A percentile compares a stretch with the other conserved stretches of the same genome.
Evolutionary conservation across 1,284 basidiomycete genomes (phyloP).

Genomic region (Heterobasidion irregulare): DNA sequence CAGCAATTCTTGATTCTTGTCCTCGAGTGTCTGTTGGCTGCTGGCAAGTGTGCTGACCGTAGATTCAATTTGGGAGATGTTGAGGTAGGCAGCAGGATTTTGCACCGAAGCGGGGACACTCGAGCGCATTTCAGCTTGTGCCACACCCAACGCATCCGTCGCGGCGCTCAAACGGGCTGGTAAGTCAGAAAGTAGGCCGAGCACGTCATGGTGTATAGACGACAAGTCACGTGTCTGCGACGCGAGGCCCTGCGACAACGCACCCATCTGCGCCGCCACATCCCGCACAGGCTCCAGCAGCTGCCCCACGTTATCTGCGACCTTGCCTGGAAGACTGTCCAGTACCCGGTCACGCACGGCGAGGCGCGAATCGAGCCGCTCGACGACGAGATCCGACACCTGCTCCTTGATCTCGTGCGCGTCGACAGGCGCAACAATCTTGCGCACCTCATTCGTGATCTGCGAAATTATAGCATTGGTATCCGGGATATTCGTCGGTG

Average conservation of each 20-base stretch:
- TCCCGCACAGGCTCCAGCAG: constrained; percentile 39
- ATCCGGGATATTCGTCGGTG: constrained; percentile 36
- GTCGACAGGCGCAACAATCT: constrained; percentile 65
- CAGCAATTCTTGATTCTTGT: constrained; percentile 40
- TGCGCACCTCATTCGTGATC: constrained; percentile 58
- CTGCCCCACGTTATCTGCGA: constrained; percentile 43
- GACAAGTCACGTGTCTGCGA: constrained; percentile 27
- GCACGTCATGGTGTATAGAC: constrained; percentile 20
- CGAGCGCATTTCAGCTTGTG: constrained; percentile 21
- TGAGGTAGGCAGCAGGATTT: constrained; percentile 13
- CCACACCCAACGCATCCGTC: constrained; percentile 29
- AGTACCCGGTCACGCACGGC: constrained; percentile 64
- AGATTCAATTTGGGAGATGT: constrained; percentile 34
- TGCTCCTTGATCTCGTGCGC: constrained; percentile 80
- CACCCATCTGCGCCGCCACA: constrained; percentile 28
- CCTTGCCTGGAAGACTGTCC: constrained; percentile 46
- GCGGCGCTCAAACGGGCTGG: constrained; percentile 32
- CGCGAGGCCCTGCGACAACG: constrained; percentile 34
- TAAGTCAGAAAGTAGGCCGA: constrained; percentile 30
- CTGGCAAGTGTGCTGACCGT: constrained; percentile 32
- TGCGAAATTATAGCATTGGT: constrained; percentile 45
- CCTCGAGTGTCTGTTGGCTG: constrained; percentile 34
- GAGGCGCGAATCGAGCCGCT: constrained; percentile 70
- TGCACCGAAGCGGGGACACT: constrained; percentile 18
- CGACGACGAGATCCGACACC: constrained; percentile 77